Base-by-base conservation (phyloP, 208 protist genomes). In the Herpetomonas muscarum region DNA sequence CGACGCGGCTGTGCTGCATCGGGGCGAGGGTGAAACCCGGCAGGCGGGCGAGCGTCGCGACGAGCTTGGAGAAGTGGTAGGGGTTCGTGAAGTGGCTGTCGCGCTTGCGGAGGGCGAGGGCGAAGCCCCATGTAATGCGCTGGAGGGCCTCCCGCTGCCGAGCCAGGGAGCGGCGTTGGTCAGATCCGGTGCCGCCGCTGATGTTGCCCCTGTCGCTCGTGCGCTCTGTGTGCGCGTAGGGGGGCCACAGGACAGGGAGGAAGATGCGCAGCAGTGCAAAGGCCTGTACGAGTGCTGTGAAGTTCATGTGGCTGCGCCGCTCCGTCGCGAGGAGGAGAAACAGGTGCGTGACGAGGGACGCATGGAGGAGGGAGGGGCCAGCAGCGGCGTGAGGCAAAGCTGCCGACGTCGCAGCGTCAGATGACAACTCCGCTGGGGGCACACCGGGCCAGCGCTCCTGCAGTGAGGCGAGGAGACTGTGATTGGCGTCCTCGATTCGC, bases 61-160 rank as follows among this genome's bases (percentile, higher is more conserved):
- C 56, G 34, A 93, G 82, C 56, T 90, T 86, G 2, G 86, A 67
- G 70, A 87, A 88, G 55, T 93, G 86, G 58, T 80, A 87, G 32
- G 76, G 51, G 63, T 85, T 93, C 25, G 77, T 59, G 48, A 93
- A 85, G 37, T 49, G 53, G 15, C 30, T 36, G 54, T 93, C 86
- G n/a, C 74, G 69, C 26, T 48, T 55, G 48, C 67, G 59, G 2
- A 93, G 50, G n/a, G 67, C 75, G 1, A 61, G 31, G 17, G 59
- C 81, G 15, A 93, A 67, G 49, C 61, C 71, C 68, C 67, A 84
- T 0, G 78, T 44, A 24, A 87, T 61, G 62, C 66, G 69, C 30
- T 76, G 64, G 26, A 87, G 56, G 4, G 47, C 64, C 21, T 81
- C 74, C 41, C 64, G 65, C 39, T 83, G 71, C 48, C 55, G 47